phyloP scores from a whole-genome alignment of 495 filamentous ascomycete species.

The Podospora pseudoanserina region DNA sequence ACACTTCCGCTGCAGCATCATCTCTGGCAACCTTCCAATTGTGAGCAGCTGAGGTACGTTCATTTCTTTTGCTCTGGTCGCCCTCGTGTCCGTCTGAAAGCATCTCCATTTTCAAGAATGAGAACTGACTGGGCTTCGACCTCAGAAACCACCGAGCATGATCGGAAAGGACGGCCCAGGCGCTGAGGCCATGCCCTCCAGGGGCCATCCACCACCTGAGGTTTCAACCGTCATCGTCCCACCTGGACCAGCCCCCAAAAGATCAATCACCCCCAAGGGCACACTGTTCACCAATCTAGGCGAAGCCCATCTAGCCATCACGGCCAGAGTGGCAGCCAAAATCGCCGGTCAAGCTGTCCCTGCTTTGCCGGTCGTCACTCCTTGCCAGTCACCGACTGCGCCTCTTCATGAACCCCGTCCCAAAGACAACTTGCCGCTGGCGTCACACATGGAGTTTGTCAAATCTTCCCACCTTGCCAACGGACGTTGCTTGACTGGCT shows the following conservation, averaged over 20 bases:
- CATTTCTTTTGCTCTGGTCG: neutral
- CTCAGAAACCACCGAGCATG: constrained; percentile 9
- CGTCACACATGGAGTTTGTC: constrained; percentile 14
- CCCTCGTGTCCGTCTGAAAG: neutral
- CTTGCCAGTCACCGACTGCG: neutral
- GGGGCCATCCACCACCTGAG: neutral
- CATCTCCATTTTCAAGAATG: neutral
- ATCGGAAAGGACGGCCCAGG: constrained; percentile 12
- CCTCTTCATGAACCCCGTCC: neutral
- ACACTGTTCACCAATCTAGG: constrained; percentile 25
- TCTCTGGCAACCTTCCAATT: neutral
- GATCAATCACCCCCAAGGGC: constrained; percentile 24
- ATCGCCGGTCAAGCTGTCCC: constrained; percentile 7
- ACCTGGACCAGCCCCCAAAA: neutral
- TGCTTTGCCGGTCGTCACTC: constrained; percentile 11
- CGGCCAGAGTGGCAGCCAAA: constrained; percentile 14
- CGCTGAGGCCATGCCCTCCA: neutral
- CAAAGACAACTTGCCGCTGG: constrained; percentile 7
- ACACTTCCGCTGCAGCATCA: neutral
- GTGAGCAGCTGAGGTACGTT: neutral
- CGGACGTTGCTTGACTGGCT: constrained; percentile 18
- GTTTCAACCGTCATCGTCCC: neutral
- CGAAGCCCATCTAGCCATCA: constrained; percentile 31
- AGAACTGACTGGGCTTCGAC: neutral
- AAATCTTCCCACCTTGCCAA: constrained; percentile 5